Evolutionary conservation across 2,329 filamentous ascomycete genomes (phyloP).

Genomic region (Alternaria burnsii): DNA sequence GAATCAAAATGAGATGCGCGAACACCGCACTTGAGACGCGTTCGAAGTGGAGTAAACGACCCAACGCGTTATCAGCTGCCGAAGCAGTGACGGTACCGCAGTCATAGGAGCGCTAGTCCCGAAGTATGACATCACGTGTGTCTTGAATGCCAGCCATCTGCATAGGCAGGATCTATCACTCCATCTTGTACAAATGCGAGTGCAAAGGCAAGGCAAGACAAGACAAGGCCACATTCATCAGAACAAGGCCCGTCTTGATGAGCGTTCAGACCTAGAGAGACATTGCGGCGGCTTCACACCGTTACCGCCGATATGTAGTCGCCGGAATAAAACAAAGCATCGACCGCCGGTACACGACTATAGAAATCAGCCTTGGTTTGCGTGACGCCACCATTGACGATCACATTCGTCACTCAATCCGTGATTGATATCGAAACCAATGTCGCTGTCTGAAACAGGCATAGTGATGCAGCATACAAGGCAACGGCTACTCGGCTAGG

Average conservation of each 20-base stretch:
- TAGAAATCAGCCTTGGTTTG: background rate
- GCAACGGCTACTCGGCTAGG: background rate
- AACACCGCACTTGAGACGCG: slow-evolving; percentile 4
- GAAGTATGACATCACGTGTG: background rate
- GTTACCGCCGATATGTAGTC: background rate
- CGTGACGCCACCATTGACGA: background rate
- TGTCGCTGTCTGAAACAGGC: background rate
- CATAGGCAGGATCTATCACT: background rate
- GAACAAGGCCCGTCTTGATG: background rate
- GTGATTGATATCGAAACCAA: background rate
- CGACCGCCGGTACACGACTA: background rate
- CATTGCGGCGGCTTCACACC: background rate
- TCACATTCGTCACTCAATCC: background rate
- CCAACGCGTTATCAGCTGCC: slow-evolving; percentile 12
- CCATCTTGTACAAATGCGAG: background rate
- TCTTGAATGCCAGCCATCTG: background rate
- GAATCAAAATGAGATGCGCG: background rate
- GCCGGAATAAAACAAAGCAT: background rate
- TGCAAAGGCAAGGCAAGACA: background rate
- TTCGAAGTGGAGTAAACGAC: slow-evolving; percentile 5
- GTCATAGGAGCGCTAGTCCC: background rate
- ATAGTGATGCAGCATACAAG: background rate
- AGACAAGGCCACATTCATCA: background rate
- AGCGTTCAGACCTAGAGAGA: background rate
- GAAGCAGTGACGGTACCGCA: background rate